phyloP scores from a whole-genome alignment of 1,139 yeast genomes.

The Spathaspora sp. region DNA sequence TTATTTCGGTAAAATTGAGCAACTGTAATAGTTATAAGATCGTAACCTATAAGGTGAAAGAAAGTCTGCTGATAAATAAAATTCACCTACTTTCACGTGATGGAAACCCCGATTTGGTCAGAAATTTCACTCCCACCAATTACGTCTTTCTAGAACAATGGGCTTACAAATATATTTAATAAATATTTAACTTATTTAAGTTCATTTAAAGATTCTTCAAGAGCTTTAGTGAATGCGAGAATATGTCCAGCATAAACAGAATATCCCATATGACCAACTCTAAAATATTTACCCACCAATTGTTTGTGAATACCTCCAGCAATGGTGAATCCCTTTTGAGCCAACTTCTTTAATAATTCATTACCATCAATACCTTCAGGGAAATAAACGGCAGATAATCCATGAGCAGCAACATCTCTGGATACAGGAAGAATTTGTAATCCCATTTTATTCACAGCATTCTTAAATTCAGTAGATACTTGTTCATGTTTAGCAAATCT shows the following conservation, averaged over 20 bases:
- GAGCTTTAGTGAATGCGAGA: constrained; percentile 34
- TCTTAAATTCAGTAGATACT: constrained; percentile 68
- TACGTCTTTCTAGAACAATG: too few relatives aligned
- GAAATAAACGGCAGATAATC: constrained; percentile 83
- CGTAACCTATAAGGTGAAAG: not conserved
- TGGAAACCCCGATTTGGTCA: not conserved
- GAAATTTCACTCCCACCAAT: not conserved
- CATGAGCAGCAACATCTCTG: constrained; percentile 73
- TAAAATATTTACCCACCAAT: constrained; percentile 77
- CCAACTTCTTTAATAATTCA: constrained; percentile 54
- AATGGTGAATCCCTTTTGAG: constrained; percentile 69
- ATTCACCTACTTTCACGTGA: not conserved
- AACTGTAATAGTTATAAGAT: not conserved
- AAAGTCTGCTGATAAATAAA: not conserved
- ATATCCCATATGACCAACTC: constrained; percentile 94
- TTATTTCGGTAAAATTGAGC: not conserved
- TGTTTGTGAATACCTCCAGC: constrained; percentile 93
- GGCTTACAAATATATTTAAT: too few relatives aligned
- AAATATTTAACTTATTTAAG: constrained; percentile 18
- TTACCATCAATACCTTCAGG: constrained; percentile 75
- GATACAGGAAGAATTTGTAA: constrained; percentile 66
- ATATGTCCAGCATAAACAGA: constrained; percentile 47
- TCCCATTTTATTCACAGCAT: constrained; percentile 54
- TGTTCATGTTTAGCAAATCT: constrained; percentile 65
- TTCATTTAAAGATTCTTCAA: constrained; percentile 38